Conservation (phyloP, 2,329 filamentous ascomycete genomes). For the Venturia aucupariae region DNA sequence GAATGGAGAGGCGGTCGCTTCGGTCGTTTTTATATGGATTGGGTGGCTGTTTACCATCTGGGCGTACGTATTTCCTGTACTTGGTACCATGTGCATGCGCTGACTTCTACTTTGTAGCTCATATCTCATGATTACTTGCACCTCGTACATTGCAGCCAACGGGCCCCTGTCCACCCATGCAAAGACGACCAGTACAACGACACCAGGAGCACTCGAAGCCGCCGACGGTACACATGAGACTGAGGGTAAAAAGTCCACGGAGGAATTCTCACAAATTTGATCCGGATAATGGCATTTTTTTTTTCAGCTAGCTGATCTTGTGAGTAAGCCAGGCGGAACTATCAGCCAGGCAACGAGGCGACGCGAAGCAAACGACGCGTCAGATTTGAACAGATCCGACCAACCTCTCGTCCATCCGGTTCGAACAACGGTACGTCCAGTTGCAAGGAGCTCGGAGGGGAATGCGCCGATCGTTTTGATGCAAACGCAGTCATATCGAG, state of each 20-base stretch:
- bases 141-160: slow-evolving; percentile 29
- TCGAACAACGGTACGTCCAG: no score
- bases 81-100: background rate
- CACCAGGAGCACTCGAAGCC: background rate
- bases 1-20: slow-evolving; percentile 42
- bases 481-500: no score
- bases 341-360: background rate
- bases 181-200: background rate
- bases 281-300: background rate
- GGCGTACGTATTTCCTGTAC: slow-evolving; percentile 26
- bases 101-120: slow-evolving; percentile 22
- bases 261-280: background rate
- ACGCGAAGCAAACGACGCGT: background rate
- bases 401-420: no score
- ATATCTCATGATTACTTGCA: slow-evolving; percentile 29
- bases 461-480: no score
- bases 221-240: background rate
- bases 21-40: slow-evolving; percentile 45
- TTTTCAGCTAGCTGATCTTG: background rate
- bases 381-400: no score
- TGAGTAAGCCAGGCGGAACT: background rate
- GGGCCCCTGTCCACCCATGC: slow-evolving; percentile 33
- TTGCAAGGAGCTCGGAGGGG: no score
- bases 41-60: slow-evolving; percentile 41
- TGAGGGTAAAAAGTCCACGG: slow-evolving; percentile 4